phyloP scores from a whole-genome alignment of 441 rosid species.

The Capsella rubella region DNA sequence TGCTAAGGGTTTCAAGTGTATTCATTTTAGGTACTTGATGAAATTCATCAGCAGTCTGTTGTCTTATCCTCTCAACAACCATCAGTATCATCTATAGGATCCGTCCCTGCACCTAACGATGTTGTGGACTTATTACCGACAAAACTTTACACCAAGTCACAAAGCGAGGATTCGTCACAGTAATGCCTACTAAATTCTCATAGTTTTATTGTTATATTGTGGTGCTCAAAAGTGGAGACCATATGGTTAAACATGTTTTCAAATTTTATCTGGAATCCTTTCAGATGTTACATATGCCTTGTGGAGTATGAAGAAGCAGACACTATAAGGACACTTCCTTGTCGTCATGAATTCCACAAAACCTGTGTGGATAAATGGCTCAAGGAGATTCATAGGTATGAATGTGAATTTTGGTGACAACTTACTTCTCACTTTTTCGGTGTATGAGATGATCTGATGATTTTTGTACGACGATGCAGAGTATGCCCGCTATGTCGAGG shows the following conservation, averaged over 20 bases:
- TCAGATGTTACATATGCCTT: slow-evolving; percentile 96
- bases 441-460: slow-evolving; percentile 30
- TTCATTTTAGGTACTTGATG: slow-evolving; percentile 91
- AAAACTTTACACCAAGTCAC: slow-evolving; percentile 61
- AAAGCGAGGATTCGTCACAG: slow-evolving; percentile 84
- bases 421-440: background rate
- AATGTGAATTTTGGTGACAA: slow-evolving; percentile 2
- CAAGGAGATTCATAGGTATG: slow-evolving; percentile 96
- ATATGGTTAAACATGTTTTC: slow-evolving; percentile 2
- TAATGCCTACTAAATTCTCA: slow-evolving; percentile 46
- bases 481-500: slow-evolving; percentile 98
- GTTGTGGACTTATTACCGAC: slow-evolving; percentile 87
- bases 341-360: slow-evolving; percentile 89
- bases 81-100: slow-evolving; percentile 89
- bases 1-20: slow-evolving; percentile 43
- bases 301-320: slow-evolving; percentile 98
- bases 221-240: background rate
- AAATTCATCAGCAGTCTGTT: slow-evolving; percentile 97
- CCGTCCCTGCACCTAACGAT: slow-evolving; percentile 93
- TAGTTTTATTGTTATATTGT: background rate
- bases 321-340: slow-evolving; percentile 81
- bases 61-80: slow-evolving; percentile 86
- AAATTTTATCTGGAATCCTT: background rate
- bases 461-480: slow-evolving; percentile 52
- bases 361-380: slow-evolving; percentile 96